Percentiles rank a stretch among this genome's conserved stretches.
Evolutionary conservation across 2,329 filamentous ascomycete genomes (phyloP).

Genomic region (Claviceps cyperi): DNA sequence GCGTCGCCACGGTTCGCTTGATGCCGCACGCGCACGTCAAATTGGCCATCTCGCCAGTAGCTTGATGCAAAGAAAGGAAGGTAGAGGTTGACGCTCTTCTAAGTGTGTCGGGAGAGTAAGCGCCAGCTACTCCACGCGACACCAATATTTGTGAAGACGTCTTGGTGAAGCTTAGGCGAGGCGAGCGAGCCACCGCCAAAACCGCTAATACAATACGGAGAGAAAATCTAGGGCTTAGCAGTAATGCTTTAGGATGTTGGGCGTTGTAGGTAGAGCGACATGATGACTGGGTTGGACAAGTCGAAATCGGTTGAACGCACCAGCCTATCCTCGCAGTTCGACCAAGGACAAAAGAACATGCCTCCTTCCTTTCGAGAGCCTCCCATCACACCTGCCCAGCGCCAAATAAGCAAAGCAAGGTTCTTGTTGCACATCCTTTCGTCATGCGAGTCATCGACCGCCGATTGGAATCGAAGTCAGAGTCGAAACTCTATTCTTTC

Average conservation of each 20-base stretch:
- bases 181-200: slow-evolving; percentile 3
- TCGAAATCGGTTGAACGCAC: not conserved
- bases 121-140: slow-evolving; percentile 13
- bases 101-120: slow-evolving; percentile 7
- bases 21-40: slow-evolving; percentile 9
- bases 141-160: slow-evolving; percentile 17
- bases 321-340: not conserved
- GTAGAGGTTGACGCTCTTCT: slow-evolving; percentile 4
- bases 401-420: not conserved
- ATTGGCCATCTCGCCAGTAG: slow-evolving; percentile 7
- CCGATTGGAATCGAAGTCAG: too few relatives aligned
- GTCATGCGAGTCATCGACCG: too few relatives aligned
- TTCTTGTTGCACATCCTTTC: not conserved
- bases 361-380: not conserved
- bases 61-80: not conserved
- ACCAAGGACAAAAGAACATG: not conserved
- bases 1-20: slow-evolving; percentile 5
- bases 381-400: not conserved
- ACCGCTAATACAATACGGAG: not conserved
- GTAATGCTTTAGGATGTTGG: not conserved
- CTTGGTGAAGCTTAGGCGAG: slow-evolving; percentile 3
- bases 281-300: not conserved
- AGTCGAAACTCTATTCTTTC: not conserved
- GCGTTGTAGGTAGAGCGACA: not conserved
- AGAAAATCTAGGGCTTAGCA: not conserved